A percentile compares a stretch with the other conserved stretches of the same genome.
phyloP scores from a whole-genome alignment of 2,329 filamentous ascomycete genomes.

The Sporothrix brunneoviolacea region DNA sequence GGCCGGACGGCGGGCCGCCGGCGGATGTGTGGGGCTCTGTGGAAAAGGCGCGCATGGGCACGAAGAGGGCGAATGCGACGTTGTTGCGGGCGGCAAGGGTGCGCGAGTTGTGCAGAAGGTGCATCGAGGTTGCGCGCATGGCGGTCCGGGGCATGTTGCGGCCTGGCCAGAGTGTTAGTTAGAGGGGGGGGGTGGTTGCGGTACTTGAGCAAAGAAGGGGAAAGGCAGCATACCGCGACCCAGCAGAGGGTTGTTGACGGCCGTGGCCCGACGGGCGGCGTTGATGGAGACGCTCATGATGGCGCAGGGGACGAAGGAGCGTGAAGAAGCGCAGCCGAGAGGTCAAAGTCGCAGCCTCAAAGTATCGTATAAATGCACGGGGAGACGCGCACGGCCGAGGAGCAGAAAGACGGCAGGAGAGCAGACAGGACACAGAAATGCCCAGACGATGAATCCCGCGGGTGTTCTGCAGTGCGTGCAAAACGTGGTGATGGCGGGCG shows the following conservation, averaged over 20 bases:
- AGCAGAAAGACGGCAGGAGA: background rate
- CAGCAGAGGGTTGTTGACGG: slow-evolving; percentile 46
- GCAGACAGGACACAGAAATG: background rate
- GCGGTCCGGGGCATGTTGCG: slow-evolving; percentile 39
- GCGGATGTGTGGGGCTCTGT: slow-evolving; percentile 53
- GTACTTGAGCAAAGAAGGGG: background rate
- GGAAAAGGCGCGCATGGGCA: slow-evolving; percentile 49
- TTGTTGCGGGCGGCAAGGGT: slow-evolving; percentile 38
- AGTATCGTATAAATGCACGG: background rate
- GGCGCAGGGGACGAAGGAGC: background rate
- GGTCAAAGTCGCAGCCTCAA: background rate
- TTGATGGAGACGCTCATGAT: slow-evolving; percentile 51
- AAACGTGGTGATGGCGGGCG: background rate
- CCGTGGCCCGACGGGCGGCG: slow-evolving; percentile 46
- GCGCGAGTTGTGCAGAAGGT: slow-evolving; percentile 40
- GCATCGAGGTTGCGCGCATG: slow-evolving; percentile 39
- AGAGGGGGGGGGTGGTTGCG: slow-evolving; percentile 9
- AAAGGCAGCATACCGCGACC: slow-evolving; percentile 34
- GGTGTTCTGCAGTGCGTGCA: background rate
- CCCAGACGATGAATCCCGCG: background rate
- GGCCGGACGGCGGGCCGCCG: slow-evolving; percentile 46
- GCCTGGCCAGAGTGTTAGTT: slow-evolving; percentile 29
- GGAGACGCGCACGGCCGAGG: background rate
- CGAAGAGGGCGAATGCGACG: slow-evolving; percentile 49
- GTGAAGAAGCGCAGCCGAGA: background rate